phyloP scores from a whole-genome alignment of 2,329 filamentous ascomycete species.

The Furcasterigmium sp. region DNA sequence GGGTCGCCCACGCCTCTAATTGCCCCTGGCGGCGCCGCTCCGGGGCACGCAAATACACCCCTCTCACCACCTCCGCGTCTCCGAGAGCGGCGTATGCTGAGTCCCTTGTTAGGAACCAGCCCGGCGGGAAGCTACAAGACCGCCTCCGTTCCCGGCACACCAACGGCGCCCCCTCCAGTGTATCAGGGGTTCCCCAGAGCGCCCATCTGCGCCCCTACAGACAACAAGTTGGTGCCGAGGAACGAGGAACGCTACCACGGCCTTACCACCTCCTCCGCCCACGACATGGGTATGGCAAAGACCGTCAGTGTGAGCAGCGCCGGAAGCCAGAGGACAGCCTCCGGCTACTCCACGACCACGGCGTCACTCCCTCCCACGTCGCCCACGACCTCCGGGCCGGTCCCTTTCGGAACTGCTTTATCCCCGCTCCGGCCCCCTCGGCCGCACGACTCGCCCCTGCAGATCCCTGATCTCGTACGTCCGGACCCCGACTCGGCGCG shows the following conservation, averaged over 20 bases:
- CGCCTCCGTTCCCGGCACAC: background rate
- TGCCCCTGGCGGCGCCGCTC: constrained; percentile 27
- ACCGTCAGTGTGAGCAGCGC: constrained; percentile 9
- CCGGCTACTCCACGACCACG: constrained; percentile 3
- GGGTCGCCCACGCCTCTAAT: constrained; percentile 37
- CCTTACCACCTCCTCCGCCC: no score
- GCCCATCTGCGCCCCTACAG: constrained; percentile 29
- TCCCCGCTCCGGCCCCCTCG: constrained; percentile 28
- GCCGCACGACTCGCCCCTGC: constrained; percentile 27
- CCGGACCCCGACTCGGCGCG: constrained; percentile 2
- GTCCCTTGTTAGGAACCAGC: constrained; percentile 12
- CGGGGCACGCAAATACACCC: constrained; percentile 15
- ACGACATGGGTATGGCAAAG: background rate
- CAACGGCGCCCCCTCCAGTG: background rate
- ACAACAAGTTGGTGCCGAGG: constrained; percentile 28
- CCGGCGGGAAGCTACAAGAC: background rate
- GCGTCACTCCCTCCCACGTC: background rate
- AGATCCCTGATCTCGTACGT: constrained; percentile 28
- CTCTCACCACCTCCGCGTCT: constrained; percentile 43
- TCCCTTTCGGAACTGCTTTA: constrained; percentile 11
- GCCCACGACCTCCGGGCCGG: background rate
- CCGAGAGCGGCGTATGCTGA: constrained; percentile 38
- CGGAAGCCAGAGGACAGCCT: constrained; percentile 1
- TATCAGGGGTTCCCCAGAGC: constrained; percentile 26
- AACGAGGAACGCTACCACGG: constrained; percentile 13